phyloP scores from a whole-genome alignment of 2,329 filamentous ascomycete genomes.

The Aureobasidium pullulans region DNA sequence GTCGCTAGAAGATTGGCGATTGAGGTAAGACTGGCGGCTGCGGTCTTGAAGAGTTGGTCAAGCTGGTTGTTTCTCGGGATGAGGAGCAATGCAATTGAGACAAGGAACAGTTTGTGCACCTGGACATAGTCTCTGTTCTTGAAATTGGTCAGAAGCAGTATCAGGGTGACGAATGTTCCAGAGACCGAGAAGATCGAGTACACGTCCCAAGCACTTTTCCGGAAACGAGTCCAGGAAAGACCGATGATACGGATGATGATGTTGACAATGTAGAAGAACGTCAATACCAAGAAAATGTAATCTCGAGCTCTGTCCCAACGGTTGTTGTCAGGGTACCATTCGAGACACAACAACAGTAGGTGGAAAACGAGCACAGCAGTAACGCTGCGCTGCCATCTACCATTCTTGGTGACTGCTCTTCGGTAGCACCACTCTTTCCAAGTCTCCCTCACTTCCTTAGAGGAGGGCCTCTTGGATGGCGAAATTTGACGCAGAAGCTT shows the following conservation, averaged over 20 bases:
- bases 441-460: constrained; percentile 59
- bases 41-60: constrained; percentile 97
- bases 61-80: constrained; percentile 96
- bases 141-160: constrained; percentile 60
- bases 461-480: constrained; percentile 85
- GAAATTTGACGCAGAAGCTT: constrained; percentile 90
- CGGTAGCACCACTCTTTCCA: constrained; percentile 96
- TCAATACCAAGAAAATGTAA: constrained; percentile 72
- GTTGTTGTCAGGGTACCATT: constrained; percentile 69
- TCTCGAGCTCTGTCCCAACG: constrained; percentile 68
- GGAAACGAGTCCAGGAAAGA: constrained; percentile 84
- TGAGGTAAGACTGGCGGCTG: constrained; percentile 81
- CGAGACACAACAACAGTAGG: constrained; percentile 71
- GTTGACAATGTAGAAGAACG: constrained; percentile 74
- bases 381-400: constrained; percentile 79
- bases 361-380: constrained; percentile 76
- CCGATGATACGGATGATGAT: constrained; percentile 77
- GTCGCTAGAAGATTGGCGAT: constrained; percentile 91
- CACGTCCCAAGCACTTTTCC: constrained; percentile 90
- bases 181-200: constrained; percentile 75
- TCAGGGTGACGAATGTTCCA: constrained; percentile 75
- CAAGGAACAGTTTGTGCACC: constrained; percentile 89
- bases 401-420: constrained; percentile 85
- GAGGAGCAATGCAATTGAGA: constrained; percentile 78
- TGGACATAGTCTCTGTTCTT: constrained; percentile 58